These are phyloP conservation scores for Neolentinus lepideus DNA, from an alignment of 1,284 basidiomycete genomes.

Conservation along the genomic window DNA sequence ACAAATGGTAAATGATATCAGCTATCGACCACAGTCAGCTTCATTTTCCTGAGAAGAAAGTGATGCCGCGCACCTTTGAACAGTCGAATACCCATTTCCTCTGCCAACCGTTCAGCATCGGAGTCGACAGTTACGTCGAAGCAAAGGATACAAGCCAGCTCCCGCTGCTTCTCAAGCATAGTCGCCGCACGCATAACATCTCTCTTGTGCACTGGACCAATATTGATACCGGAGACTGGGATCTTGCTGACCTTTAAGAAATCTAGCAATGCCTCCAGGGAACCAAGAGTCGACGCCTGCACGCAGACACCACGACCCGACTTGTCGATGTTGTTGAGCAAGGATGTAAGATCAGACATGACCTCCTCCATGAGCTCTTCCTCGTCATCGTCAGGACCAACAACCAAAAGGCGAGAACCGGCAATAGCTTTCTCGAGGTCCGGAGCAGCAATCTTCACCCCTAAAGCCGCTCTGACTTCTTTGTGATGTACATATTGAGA, in stretches of 20 bases:
- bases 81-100: conserved; percentile 89
- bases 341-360: conserved; percentile 91
- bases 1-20: conserved; percentile 98
- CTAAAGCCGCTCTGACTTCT: conserved; percentile 95
- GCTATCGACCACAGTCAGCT: conserved; percentile 42
- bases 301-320: conserved; percentile 95
- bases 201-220: conserved; percentile 96
- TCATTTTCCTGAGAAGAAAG: neutral
- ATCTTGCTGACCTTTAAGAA: conserved; percentile 97
- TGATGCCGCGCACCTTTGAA: conserved; percentile 69
- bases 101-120: conserved; percentile 87
- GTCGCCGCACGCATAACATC: conserved; percentile 91
- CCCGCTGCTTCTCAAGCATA: conserved; percentile 96
- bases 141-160: conserved; percentile 92
- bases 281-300: conserved; percentile 96
- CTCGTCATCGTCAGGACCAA: conserved; percentile 93
- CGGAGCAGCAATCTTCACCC: conserved; percentile 94
- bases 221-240: conserved; percentile 95
- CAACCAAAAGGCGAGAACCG: conserved; percentile 89
- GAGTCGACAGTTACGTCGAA: conserved; percentile 96
- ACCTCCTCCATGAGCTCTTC: conserved; percentile 93
- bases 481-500: conserved; percentile 98
- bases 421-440: conserved; percentile 99
- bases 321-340: conserved; percentile 91
- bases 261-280: conserved; percentile 93